Conservation (phyloP, 768 basidiomycete species). For the Serendipita sp. region DNA sequence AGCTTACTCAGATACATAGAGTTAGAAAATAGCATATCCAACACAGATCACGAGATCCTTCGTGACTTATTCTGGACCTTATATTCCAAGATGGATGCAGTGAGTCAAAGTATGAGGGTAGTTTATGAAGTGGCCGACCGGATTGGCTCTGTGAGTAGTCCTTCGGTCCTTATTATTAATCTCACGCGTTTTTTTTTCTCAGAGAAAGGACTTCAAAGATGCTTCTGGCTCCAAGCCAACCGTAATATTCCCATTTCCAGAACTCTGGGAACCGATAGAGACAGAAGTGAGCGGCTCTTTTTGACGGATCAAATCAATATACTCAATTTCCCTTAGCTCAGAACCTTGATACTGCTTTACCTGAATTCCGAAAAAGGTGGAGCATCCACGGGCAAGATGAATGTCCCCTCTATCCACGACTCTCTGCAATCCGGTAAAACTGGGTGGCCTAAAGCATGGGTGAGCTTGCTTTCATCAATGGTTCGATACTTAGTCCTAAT, state of each 20-base stretch:
- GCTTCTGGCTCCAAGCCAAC: conserved; percentile 61
- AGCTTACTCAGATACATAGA: conserved; percentile 50
- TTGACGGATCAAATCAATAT: not conserved
- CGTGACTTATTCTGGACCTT: conserved; percentile 93
- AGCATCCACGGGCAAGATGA: conserved; percentile 61
- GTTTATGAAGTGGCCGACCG: conserved; percentile 81
- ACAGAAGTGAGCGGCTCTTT: conserved; percentile 46
- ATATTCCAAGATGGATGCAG: conserved; percentile 88
- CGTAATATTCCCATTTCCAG: conserved; percentile 62
- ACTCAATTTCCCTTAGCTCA: conserved; percentile 37
- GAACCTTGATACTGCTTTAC: conserved; percentile 71
- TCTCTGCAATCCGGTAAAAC: conserved; percentile 72
- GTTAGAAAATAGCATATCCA: conserved; percentile 54
- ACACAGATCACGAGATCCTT: conserved; percentile 68
- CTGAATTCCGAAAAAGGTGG: conserved; percentile 83
- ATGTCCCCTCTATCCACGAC: conserved; percentile 87
- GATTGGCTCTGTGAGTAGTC: conserved; percentile 65
- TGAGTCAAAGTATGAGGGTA: conserved; percentile 77
- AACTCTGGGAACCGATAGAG: conserved; percentile 80
- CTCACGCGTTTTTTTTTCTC: not conserved
- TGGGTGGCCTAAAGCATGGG: conserved; percentile 65
- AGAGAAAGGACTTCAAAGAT: conserved; percentile 88
- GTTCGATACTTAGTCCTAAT: not conserved
- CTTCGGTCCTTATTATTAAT: not conserved
- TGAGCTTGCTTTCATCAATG: conserved; percentile 17